A percentile compares a stretch with the other conserved stretches of the same genome.
These are phyloP conservation scores for Fusarium nodosum DNA, from an alignment of 2,329 filamentous ascomycete species.

Conservation along the genomic window DNA sequence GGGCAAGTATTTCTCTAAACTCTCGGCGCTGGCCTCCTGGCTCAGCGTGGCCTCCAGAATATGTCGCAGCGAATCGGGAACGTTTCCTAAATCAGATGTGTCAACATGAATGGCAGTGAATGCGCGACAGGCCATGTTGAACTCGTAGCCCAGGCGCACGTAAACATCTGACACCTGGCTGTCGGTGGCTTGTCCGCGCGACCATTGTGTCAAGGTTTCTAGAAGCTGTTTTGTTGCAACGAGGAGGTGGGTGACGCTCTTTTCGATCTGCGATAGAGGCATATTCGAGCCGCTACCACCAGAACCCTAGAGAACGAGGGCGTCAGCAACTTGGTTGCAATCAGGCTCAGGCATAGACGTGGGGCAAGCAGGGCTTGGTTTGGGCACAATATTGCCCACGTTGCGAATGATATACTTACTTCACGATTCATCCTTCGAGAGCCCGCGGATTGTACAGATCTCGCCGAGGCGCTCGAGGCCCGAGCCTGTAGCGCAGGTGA, in stretches of 20 bases:
- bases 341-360: slow-evolving; percentile 36
- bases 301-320: slow-evolving; percentile 53
- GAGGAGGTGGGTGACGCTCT: slow-evolving; percentile 96
- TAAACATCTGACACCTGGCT: slow-evolving; percentile 98
- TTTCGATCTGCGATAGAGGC: slow-evolving; percentile 94
- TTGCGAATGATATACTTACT: slow-evolving; percentile 47
- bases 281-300: slow-evolving; percentile 78
- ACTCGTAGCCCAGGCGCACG: slow-evolving; percentile 96
- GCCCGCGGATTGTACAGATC: slow-evolving; percentile 63
- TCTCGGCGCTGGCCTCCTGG: slow-evolving; percentile 94
- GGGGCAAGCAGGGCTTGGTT: slow-evolving; percentile 41
- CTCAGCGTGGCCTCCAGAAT: slow-evolving; percentile 97
- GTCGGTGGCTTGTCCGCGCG: slow-evolving; percentile 89
- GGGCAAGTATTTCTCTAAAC: slow-evolving; percentile 92
- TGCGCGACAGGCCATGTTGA: slow-evolving; percentile 97
- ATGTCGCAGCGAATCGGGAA: slow-evolving; percentile 88
- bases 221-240: slow-evolving; percentile 98
- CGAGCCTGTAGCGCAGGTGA: slow-evolving; percentile 74
- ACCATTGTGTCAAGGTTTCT: slow-evolving; percentile 98
- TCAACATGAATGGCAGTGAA: slow-evolving; percentile 98
- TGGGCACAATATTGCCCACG: slow-evolving; percentile 31
- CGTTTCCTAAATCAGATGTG: slow-evolving; percentile 92
- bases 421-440: slow-evolving; percentile 54
- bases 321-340: slow-evolving; percentile 46
- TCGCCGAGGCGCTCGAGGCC: slow-evolving; percentile 76